A percentile compares a stretch with the other conserved stretches of the same genome.
Evolutionary conservation across 2,329 filamentous ascomycete genomes (phyloP).

Genomic region (Paracamarosporium sp.): DNA sequence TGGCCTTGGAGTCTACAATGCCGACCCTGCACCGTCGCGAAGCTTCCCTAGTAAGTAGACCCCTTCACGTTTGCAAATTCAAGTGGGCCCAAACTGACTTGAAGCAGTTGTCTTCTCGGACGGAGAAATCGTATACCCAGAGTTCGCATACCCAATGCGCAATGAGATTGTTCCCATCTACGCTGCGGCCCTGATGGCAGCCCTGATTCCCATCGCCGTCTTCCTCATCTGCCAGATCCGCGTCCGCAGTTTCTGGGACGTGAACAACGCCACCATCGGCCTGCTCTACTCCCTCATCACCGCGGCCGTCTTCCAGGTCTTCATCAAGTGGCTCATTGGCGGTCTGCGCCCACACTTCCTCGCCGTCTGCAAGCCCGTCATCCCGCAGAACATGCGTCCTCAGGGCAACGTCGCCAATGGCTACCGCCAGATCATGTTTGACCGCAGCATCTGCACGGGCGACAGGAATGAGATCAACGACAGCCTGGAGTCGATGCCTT

Average conservation of each 20-base stretch:
- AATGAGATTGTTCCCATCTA: slow-evolving; percentile 76
- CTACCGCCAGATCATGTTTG: slow-evolving; percentile 69
- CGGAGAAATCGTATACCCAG: slow-evolving; percentile 70
- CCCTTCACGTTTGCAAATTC: neutral
- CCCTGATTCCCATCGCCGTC: slow-evolving; percentile 69
- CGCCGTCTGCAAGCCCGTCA: slow-evolving; percentile 69
- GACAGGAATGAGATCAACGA: slow-evolving; percentile 71
- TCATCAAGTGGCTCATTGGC: slow-evolving; percentile 77
- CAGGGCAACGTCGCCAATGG: slow-evolving; percentile 55
- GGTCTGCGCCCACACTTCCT: slow-evolving; percentile 71
- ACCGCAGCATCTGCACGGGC: slow-evolving; percentile 73
- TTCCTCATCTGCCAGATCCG: slow-evolving; percentile 72
- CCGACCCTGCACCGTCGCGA: slow-evolving; percentile 70
- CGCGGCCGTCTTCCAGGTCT: slow-evolving; percentile 78
- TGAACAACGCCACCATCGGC: slow-evolving; percentile 74
- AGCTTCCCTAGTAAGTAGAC: slow-evolving; percentile 63
- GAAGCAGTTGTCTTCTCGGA: slow-evolving; percentile 64
- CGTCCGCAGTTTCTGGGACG: slow-evolving; percentile 58
- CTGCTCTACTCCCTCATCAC: slow-evolving; percentile 73
- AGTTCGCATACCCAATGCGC: slow-evolving; percentile 74
- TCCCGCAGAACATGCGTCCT: slow-evolving; percentile 51
- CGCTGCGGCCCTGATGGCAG: slow-evolving; percentile 70
- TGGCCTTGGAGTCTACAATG: slow-evolving; percentile 72
- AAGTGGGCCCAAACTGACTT: neutral
- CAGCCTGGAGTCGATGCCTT: slow-evolving; percentile 73